Evolutionary conservation across 2,329 filamentous ascomycete species (phyloP), one percentile per base, ranked within the genome.

Genomic region (Cercospora sp.): DNA sequence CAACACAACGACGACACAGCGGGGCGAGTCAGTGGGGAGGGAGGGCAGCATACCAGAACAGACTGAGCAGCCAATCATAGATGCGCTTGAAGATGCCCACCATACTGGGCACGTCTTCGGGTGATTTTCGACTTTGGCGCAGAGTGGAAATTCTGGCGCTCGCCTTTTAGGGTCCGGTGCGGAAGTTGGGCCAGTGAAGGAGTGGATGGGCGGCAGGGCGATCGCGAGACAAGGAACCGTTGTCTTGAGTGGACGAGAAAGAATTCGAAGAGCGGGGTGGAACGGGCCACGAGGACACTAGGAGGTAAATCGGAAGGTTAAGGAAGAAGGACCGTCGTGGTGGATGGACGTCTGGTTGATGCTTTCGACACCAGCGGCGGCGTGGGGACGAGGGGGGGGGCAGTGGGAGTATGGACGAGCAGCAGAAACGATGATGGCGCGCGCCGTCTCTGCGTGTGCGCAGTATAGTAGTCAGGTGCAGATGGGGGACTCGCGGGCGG

Each of bases 21-120:
- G 37, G 37, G 28, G n/a, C 30, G 51, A 9, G 61, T 21, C 9
- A 43, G 49, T 16, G 45, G 24, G 24, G 32, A 28, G 40, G 13
- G 53, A 49, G 65, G 65, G 57, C 43, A 69, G 61, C 87, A 81
- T 85, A 98, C 94, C 95, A 99, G 83, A 99, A 98, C 78, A 95
- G 91, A 85, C 94, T 90, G 84, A 99, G 85, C 80, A 98, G 86
- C 94, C 94, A 98, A 88, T 98, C 95, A 86, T 98, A 98, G 81
- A 99, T 90, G 83, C 90, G 91, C 79, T 91, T 91, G 82, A 99
- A 97, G 80, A 99, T 84, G 76, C 92, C 91, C 77, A 93, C 91
- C 94, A 98, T 98, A 82, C 68, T 70, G 75, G 62, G 58, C 58
- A 30, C 51, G 62, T 64, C 62, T 58, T 57, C 51, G 62, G 62